Evolutionary conservation across 306 rosid genomes (phyloP), one percentile per base, ranked within the genome.

Genomic region (Vigna radiata): DNA sequence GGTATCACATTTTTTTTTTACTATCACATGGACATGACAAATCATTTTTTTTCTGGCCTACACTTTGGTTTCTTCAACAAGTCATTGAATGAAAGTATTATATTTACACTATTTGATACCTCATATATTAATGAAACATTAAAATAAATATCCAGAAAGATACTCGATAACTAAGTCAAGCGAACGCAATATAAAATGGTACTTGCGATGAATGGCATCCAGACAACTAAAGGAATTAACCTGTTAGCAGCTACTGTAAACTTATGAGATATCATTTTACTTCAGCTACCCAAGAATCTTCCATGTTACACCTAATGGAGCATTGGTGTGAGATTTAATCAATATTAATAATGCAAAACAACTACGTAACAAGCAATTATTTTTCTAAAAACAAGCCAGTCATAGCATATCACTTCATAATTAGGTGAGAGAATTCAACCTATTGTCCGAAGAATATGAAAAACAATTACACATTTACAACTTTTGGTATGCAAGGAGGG

Each of bases 321-420:
- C 48, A 25, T 33, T 44, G 48, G 4, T 0, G 11, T 73, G 47
- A 58, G 13, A 50, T 41, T 53, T 53, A 74, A 65, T 56, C 58
- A 75, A 49, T 41, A 68, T 36, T 12, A 59, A 54, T 55, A 73
- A 56, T 14, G 25, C 23, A 79, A 43, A 70, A 48, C 31, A 33
- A 36, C 48, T 53, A 21, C 31, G 11, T 10, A 3, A 18, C 33
- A 54, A 70, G 13, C 54, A 23, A 54, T 43, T 68, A 31, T 13
- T 58, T n/a, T 72, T 65, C 56, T 47, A n/a, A 49, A 71, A 78
- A 71, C 31, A 58, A 48, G 55, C 62, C 73, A 33, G 23, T 54
- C 66, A 17, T 21, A 36, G 52, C 13, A 49, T 70, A 52, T 52
- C 53, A 60, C 43, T 62, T 76, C 82, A 64, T 10, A 8, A 62